These are phyloP conservation scores for Pistacia integerrima DNA, from an alignment of 345 rosid genomes.

Conservation along the genomic window DNA sequence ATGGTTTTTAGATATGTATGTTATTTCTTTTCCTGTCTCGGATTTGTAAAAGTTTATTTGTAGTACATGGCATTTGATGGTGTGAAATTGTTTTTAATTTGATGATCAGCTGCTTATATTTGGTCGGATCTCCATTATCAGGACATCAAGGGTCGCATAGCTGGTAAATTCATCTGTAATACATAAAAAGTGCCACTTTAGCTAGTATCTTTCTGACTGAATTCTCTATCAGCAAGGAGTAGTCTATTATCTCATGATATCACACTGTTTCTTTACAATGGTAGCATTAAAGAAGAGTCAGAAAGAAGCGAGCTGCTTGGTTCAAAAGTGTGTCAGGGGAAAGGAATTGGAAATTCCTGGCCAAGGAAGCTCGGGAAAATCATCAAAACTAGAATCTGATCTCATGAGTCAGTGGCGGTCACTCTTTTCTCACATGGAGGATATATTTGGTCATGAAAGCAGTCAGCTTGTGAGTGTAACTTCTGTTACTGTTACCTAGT, in stretches of 20 bases:
- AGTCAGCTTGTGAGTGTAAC: slow-evolving; percentile 69
- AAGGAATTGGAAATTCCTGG: slow-evolving; percentile 40
- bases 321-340: slow-evolving; percentile 48
- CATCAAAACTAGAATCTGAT: slow-evolving; percentile 55
- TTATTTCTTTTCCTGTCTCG: slow-evolving; percentile 3
- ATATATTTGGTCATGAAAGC: slow-evolving; percentile 62
- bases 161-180: slow-evolving; percentile 43
- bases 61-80: background rate
- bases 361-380: slow-evolving; percentile 39
- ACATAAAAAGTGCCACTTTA: background rate
- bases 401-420: slow-evolving; percentile 75
- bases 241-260: background rate
- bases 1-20: background rate
- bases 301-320: slow-evolving; percentile 65
- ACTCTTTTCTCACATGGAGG: slow-evolving; percentile 83
- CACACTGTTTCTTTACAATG: background rate
- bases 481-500: background rate
- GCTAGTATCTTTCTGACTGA: slow-evolving; percentile 3
- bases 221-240: slow-evolving; percentile 4
- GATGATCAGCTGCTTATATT: slow-evolving; percentile 75
- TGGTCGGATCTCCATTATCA: slow-evolving; percentile 95
- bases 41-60: background rate
- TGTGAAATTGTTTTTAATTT: slow-evolving; percentile 20
- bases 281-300: slow-evolving; percentile 81
- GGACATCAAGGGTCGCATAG: slow-evolving; percentile 77